These are phyloP conservation scores for Reutealis trisperma DNA, from an alignment of 345 rosid species.

Conservation along the genomic window DNA sequence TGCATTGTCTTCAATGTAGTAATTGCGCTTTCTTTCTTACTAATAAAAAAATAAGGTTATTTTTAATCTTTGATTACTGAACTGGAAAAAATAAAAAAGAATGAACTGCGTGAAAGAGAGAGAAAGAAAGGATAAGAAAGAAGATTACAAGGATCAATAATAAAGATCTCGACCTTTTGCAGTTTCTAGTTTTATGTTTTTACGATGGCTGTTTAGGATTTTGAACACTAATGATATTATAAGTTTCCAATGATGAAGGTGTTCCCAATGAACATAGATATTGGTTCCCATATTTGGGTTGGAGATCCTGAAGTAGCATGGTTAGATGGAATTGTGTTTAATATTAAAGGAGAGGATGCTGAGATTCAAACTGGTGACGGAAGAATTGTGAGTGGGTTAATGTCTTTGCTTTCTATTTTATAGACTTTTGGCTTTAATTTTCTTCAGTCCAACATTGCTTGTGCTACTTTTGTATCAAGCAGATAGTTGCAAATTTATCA, in stretches of 20 bases:
- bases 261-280: conserved; percentile 40
- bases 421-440: neutral
- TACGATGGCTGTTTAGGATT: neutral
- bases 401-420: neutral
- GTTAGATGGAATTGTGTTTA: conserved; percentile 67
- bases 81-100: too few relatives aligned
- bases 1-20: neutral
- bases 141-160: too few relatives aligned
- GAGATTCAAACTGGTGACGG: conserved; percentile 55
- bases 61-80: too few relatives aligned
- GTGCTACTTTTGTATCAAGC: conserved; percentile 7
- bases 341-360: conserved; percentile 54
- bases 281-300: conserved; percentile 80
- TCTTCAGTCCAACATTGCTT: neutral
- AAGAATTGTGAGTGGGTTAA: conserved; percentile 41
- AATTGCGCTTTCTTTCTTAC: neutral
- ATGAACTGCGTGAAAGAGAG: too few relatives aligned
- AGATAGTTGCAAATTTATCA: conserved; percentile 73
- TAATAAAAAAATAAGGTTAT: conserved; percentile 17
- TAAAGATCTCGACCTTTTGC: too few relatives aligned
- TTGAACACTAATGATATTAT: neutral
- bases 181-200: conserved; percentile 19
- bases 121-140: too few relatives aligned
- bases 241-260: conserved; percentile 29
- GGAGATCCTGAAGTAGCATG: conserved; percentile 63